phyloP scores from a whole-genome alignment of 495 filamentous ascomycete genomes.

The Amorphotheca resinae region DNA sequence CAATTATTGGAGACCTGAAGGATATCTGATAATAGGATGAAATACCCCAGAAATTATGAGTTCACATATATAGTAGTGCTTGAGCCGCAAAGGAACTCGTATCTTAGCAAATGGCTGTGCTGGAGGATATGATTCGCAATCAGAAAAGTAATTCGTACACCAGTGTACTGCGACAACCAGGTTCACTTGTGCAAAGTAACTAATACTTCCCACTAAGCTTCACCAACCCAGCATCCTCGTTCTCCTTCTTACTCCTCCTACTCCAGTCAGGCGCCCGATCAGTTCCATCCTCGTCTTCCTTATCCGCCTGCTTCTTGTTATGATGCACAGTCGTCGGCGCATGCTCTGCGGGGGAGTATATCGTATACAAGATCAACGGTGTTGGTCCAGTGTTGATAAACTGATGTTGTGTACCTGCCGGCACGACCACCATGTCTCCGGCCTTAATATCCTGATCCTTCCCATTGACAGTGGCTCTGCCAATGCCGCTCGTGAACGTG shows the following conservation, averaged over 20 bases:
- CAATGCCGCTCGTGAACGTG: slow-evolving; percentile 47
- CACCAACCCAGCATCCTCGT: slow-evolving; percentile 43
- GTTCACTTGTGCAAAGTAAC: background rate
- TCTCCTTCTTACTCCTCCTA: slow-evolving; percentile 39
- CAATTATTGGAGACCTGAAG: slow-evolving; percentile 16
- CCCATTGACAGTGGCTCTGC: slow-evolving; percentile 44
- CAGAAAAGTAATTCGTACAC: too few relatives aligned
- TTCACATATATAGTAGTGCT: too few relatives aligned
- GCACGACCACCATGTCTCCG: slow-evolving; percentile 50
- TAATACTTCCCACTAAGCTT: slow-evolving; percentile 23
- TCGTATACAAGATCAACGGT: slow-evolving; percentile 44
- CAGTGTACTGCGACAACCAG: too few relatives aligned
- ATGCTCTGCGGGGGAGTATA: slow-evolving; percentile 53
- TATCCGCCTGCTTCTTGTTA: slow-evolving; percentile 49
- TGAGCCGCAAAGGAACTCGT: too few relatives aligned
- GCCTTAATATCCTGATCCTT: slow-evolving; percentile 45
- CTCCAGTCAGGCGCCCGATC: slow-evolving; percentile 51
- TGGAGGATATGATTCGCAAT: too few relatives aligned
- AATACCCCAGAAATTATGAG: too few relatives aligned
- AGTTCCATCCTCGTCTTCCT: slow-evolving; percentile 45
- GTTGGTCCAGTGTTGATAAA: slow-evolving; percentile 46
- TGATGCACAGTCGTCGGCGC: slow-evolving; percentile 42
- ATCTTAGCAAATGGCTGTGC: too few relatives aligned
- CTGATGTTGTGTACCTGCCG: slow-evolving; percentile 53
- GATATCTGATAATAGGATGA: slow-evolving; percentile 9